Conservation (phyloP, 129 eudicot genomes). For the Lactuca sativa region DNA sequence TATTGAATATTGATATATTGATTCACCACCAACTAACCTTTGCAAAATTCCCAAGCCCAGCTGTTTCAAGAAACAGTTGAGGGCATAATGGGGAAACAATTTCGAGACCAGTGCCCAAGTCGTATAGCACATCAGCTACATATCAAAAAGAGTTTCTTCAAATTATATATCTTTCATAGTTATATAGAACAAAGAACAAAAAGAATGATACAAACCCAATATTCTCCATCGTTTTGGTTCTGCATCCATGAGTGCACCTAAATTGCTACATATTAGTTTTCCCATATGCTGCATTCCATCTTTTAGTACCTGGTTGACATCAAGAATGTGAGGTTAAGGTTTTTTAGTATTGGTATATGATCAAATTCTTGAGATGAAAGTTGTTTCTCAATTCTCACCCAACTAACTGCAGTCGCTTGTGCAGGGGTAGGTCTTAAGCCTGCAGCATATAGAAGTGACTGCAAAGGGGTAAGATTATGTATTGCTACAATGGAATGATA, state of each 20-base stretch:
- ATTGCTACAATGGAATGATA: background rate
- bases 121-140: slow-evolving; percentile 93
- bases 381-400: slow-evolving; percentile 68
- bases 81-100: slow-evolving; percentile 90
- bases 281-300: slow-evolving; percentile 97
- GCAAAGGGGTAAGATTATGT: slow-evolving; percentile 38
- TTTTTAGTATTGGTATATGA: background rate
- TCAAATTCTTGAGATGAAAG: background rate
- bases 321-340: slow-evolving; percentile 1
- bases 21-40: slow-evolving; percentile 50
- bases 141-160: background rate
- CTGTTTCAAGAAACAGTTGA: slow-evolving; percentile 87
- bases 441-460: slow-evolving; percentile 97
- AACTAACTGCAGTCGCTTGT: slow-evolving; percentile 97
- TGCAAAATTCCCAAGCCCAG: slow-evolving; percentile 97
- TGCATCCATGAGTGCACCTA: slow-evolving; percentile 95
- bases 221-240: slow-evolving; percentile 98
- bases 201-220: slow-evolving; percentile 47
- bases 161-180: background rate
- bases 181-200: background rate
- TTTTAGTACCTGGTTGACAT: slow-evolving; percentile 59
- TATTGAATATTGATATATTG: background rate
- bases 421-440: slow-evolving; percentile 98
- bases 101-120: slow-evolving; percentile 89
- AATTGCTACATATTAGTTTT: slow-evolving; percentile 88